These are phyloP conservation scores for Arctium lappa DNA, from an alignment of 129 eudicot genomes.

Conservation along the genomic window DNA sequence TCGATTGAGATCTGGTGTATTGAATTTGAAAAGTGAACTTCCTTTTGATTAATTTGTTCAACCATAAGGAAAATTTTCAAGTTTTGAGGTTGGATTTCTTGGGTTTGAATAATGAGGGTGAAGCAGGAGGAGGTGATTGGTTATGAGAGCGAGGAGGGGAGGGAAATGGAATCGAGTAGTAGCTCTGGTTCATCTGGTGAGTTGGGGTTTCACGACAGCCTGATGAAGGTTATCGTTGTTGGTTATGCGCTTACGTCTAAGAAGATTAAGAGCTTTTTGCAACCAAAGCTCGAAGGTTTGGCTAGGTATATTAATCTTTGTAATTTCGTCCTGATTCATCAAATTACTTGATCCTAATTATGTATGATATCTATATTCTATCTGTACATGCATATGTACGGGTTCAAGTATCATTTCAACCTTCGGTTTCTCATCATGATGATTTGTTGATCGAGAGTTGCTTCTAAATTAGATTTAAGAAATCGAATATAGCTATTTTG, in stretches of 20 bases:
- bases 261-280: constrained; percentile 88
- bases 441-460: not conserved
- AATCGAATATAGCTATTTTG: not conserved
- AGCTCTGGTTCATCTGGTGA: constrained; percentile 29
- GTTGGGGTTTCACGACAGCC: constrained; percentile 45
- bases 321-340: not conserved
- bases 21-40: not conserved
- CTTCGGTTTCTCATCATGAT: not conserved
- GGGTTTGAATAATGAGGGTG: constrained; percentile 44
- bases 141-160: constrained; percentile 33
- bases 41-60: not conserved
- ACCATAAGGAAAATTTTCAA: not conserved
- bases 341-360: not conserved
- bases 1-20: not conserved
- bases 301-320: constrained; percentile 57
- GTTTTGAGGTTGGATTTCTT: not conserved
- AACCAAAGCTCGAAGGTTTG: constrained; percentile 82
- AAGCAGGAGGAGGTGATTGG: constrained; percentile 52
- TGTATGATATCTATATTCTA: too few relatives aligned
- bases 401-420: too few relatives aligned
- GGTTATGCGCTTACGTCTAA: constrained; percentile 93
- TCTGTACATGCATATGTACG: not conserved
- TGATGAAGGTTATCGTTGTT: constrained; percentile 64
- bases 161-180: constrained; percentile 32
- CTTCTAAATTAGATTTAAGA: not conserved